Base-by-base conservation (phyloP, 495 filamentous ascomycete species). In the Friedmanniomyces endolithicus region DNA sequence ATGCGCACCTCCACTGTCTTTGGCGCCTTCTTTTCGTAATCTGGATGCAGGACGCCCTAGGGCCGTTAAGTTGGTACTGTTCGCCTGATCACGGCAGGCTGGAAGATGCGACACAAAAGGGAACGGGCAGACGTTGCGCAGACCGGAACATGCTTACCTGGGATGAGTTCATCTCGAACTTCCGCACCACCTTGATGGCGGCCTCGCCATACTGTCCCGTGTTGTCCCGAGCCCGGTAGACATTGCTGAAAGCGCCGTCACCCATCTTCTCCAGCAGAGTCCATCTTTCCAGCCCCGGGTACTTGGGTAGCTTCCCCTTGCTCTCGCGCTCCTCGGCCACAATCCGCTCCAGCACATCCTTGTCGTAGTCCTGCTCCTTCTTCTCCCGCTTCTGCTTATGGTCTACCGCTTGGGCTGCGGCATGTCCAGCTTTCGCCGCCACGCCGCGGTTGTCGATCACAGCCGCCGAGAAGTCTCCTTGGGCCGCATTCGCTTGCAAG, bases 161-260 rank as follows among this genome's bases (percentile, higher is more conserved):
- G 73, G 79, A 88, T 48, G 82, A 86, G 68, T 95, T 97, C 86
- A 98, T 95, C 72, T 98, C 94, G 65, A 86, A 98, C 71, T 98
- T 98, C 53, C 92, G 83, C 52, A 98, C 92, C 22, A 98, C 92
- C 66, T 98, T 98, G 77, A 98, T 97, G 43, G 92, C 92, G 16
- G 92, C 88, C 63, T 98, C 86, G 40, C 79, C 82, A 39, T 76
- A 76, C 50, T 83, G 72, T 20, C 83, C 82, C 4, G 71, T 73
- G 31, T 72, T 75, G 68, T 98, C 94, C 55, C 74, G 75, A 17
- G 94, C 92, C 2, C 87, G 81, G 68, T 96, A 98, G 52, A 98
- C 92, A 58, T 98, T 98, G 75, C 90, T 96, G 76, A 98, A 98
- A 41, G 92, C 92, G 49, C 92, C 92, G 63, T 98, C 92, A 50